These are phyloP conservation scores for Hansenula anomala DNA, from an alignment of 1,139 yeast genomes.

Conservation along the genomic window DNA sequence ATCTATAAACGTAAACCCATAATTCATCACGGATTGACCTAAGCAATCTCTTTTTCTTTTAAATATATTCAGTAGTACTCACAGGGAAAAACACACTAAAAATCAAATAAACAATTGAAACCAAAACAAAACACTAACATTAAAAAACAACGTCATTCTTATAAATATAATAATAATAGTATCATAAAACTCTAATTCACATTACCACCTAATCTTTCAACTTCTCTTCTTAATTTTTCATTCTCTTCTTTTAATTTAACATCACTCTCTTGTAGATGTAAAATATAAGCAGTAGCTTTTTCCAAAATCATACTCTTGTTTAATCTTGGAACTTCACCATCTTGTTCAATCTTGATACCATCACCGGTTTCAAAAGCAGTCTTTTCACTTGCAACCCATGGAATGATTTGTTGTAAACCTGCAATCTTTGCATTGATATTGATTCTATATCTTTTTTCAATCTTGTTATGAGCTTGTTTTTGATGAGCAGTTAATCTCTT, in stretches of 20 bases:
- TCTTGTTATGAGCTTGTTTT: constrained; percentile 67
- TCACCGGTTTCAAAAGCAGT: constrained; percentile 41
- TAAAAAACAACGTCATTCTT: background rate
- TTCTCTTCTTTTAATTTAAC: constrained; percentile 29
- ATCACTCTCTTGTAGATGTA: constrained; percentile 43
- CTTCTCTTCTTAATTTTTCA: constrained; percentile 19
- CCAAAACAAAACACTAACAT: background rate
- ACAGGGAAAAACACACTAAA: too few relatives aligned
- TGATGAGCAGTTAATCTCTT: constrained; percentile 57
- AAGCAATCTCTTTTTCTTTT: too few relatives aligned
- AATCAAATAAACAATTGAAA: background rate
- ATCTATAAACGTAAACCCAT: constrained; percentile 4
- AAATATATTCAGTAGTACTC: too few relatives aligned
- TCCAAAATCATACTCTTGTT: constrained; percentile 65
- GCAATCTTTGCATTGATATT: constrained; percentile 72
- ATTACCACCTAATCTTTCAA: constrained; percentile 19
- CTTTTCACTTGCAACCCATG: constrained; percentile 55
- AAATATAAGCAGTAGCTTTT: constrained; percentile 58
- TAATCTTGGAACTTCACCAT: constrained; percentile 32
- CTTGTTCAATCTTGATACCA: constrained; percentile 16
- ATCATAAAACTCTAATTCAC: background rate
- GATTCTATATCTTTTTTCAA: constrained; percentile 66
- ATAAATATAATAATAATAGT: background rate
- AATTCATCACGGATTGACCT: background rate
- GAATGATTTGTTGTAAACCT: constrained; percentile 57